Conservation (phyloP, 1,139 yeast species). For the Blastobotrys niveus region DNA sequence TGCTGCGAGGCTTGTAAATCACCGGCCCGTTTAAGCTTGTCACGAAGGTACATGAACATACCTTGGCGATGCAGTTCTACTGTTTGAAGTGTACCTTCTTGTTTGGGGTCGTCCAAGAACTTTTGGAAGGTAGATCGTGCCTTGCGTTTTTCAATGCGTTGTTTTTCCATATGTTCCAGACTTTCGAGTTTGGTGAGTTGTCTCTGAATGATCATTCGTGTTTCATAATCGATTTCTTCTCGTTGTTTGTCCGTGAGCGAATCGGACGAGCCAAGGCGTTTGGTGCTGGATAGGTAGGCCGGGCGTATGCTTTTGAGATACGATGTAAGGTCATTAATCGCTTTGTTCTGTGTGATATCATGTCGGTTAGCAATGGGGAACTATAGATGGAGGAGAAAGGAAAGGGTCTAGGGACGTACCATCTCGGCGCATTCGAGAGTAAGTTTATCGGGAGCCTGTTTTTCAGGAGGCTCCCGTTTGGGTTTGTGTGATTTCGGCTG, state of each 20-base stretch:
- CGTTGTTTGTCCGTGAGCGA: constrained; percentile 36
- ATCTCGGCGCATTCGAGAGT: constrained; percentile 27
- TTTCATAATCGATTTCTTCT: constrained; percentile 40
- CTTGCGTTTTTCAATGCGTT: constrained; percentile 20
- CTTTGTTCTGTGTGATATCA: constrained; percentile 1
- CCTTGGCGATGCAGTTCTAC: constrained; percentile 33
- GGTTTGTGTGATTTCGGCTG: too few relatives aligned
- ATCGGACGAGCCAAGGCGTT: constrained; percentile 17
- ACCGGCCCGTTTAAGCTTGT: constrained; percentile 31
- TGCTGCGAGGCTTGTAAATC: constrained; percentile 36
- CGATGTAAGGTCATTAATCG: constrained; percentile 23
- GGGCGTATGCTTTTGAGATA: constrained; percentile 29
- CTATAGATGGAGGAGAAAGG: too few relatives aligned
- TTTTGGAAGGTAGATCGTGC: constrained; percentile 18
- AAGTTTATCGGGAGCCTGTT: constrained; percentile 21
- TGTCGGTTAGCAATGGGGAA: too few relatives aligned
- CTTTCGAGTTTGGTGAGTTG: constrained; percentile 33
- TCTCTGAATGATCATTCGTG: constrained; percentile 34
- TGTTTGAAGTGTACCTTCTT: constrained; percentile 28
- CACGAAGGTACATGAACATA: constrained; percentile 33
- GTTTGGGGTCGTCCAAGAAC: constrained; percentile 26
- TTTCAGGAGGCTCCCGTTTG: background rate
- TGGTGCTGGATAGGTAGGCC: constrained; percentile 29
- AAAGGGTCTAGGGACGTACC: too few relatives aligned
- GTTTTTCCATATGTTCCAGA: constrained; percentile 34